phyloP scores from a whole-genome alignment of 75 land plant genomes.

The Adiantum capillusveneris region DNA sequence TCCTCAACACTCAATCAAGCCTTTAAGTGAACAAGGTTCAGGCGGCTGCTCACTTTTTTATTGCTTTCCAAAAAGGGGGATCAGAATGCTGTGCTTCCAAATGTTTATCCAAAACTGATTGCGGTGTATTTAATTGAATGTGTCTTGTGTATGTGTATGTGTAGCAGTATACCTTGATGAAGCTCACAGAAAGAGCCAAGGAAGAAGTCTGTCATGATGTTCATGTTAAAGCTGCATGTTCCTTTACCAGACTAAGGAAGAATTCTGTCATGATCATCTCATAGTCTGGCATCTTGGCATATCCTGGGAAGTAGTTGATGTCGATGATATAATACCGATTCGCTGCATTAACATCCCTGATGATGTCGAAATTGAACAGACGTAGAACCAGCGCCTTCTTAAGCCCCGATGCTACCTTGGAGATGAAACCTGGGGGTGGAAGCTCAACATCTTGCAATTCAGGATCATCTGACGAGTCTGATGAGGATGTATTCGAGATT shows the following conservation, averaged over 20 bases:
- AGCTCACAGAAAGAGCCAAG: no score
- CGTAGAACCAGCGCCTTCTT: slow-evolving; percentile 42
- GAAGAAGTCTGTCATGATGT: no score
- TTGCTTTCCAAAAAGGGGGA: no score
- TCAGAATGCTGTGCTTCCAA: no score
- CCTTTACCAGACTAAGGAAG: slow-evolving; percentile 34
- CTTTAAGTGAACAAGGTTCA: no score
- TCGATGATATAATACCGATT: slow-evolving; percentile 80
- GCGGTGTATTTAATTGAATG: no score
- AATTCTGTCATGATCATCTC: slow-evolving; percentile 83
- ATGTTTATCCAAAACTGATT: no score
- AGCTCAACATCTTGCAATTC: slow-evolving; percentile 40
- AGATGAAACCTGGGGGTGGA: slow-evolving; percentile 55
- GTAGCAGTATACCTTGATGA: no score
- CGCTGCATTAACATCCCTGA: slow-evolving; percentile 53
- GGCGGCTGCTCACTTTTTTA: no score
- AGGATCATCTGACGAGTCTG: slow-evolving; percentile 1
- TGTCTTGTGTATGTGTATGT: no score
- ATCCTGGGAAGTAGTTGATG: slow-evolving; percentile 97
- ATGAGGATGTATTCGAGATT: slow-evolving; percentile 58
- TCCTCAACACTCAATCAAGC: no score
- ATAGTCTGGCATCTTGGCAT: slow-evolving; percentile 86
- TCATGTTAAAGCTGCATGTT: no score
- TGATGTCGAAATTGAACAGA: slow-evolving; percentile 93
- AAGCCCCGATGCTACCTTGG: slow-evolving; percentile 59